Evolutionary conservation across 495 filamentous ascomycete species (phyloP).

Genomic region (Penicillium cosmopolitanum): DNA sequence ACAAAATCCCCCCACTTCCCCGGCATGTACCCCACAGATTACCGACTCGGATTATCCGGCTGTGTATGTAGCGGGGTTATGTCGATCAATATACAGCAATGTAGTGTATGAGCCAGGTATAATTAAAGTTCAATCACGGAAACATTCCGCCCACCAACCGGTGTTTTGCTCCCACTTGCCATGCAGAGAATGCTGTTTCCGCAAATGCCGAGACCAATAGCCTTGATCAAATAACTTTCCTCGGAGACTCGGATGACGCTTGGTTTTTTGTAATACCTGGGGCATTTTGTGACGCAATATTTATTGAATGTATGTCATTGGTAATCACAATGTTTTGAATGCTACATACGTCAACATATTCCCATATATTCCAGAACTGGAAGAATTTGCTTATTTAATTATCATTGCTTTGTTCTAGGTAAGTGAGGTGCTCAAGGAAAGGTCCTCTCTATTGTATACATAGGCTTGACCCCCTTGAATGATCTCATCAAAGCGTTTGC

Average conservation of each 20-base stretch:
- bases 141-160: not conserved
- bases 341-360: too few species aligned
- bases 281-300: too few species aligned
- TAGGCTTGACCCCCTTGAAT: conserved; percentile 24
- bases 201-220: not conserved
- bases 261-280: not conserved
- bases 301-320: too few species aligned
- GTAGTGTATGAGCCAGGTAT: too few species aligned
- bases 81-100: not conserved
- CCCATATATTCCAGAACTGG: too few species aligned
- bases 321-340: too few species aligned
- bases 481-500: conserved; percentile 33
- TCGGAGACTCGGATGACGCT: not conserved
- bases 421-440: too few species aligned
- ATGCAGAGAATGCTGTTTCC: not conserved
- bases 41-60: not conserved
- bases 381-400: too few species aligned
- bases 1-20: not conserved
- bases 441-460: conserved; percentile 11
- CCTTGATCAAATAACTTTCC: not conserved
- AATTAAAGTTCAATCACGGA: not conserved
- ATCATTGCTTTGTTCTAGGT: too few species aligned
- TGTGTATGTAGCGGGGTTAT: not conserved
- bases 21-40: conserved; percentile 1
- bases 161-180: not conserved